Evolutionary conservation across 495 filamentous ascomycete species (phyloP), one percentile per base, ranked within the genome.

Genomic region (Cudoniella acicularis): DNA sequence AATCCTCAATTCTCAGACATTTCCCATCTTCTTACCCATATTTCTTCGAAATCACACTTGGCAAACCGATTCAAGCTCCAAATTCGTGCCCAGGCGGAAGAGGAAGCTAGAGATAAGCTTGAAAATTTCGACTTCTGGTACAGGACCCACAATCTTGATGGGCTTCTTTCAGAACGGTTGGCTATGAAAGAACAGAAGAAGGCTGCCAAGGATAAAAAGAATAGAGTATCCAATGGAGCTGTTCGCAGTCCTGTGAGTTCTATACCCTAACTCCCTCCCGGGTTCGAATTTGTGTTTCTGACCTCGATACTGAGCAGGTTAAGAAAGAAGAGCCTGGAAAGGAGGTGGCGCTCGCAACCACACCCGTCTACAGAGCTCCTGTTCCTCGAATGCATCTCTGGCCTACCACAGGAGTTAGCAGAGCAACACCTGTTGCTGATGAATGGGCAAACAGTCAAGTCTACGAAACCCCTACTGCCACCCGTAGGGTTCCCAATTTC

Each of bases 21-120:
- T 27, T 95, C 91, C 16, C 92, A 96, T 65, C 77, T 96, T 22
- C 79, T 97, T 57, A 97, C 92, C 27, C 92, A 97, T 64, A 79
- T 95, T 17, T 79, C 84, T 22, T 96, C 91, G 51, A 96, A 96
- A 66, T 85, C 84, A 30, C 92, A 97, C 68, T 73, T 96, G 10
- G 81, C 88, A 16, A 77, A 87, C 61, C 80, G 86, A 49, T 89
- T 88, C 78, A 89, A 88, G 61, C 73, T 89, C 36, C 79, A 87
- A 59, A 79, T 96, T 53, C 79, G 78, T 57, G 78, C 83, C 49
- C 73, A 79, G 24, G 73, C 79, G 22, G 87, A 95, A 40, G 58
- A 60, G 3, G 65, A 69, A 0, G 80, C 83, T 3, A 68, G 72
- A 3, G 62, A 75, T 1, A 68, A 78, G 11, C 75, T 90, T 10